Percentiles rank a stretch among this genome's conserved stretches.
These are phyloP conservation scores for Microdochium bolleyi DNA, from an alignment of 2,329 filamentous ascomycete species.

Conservation along the genomic window DNA sequence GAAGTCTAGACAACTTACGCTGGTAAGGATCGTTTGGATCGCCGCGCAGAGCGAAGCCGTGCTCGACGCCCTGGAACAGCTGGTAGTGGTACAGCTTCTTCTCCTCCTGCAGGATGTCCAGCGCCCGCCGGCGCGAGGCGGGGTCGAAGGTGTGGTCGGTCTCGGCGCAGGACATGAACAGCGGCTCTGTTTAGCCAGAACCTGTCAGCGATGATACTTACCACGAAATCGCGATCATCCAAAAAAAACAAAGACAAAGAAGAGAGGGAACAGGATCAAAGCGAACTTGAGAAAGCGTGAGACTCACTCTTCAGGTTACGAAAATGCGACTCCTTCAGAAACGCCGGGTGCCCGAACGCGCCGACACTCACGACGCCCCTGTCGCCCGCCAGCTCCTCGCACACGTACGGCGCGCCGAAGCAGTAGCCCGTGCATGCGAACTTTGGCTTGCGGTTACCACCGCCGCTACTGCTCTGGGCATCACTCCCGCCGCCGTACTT, in stretches of 20 bases:
- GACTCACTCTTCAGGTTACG: constrained; percentile 23
- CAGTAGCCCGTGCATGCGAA: constrained; percentile 16
- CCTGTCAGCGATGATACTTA: background rate
- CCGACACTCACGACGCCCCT: constrained; percentile 25
- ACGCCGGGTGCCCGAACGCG: constrained; percentile 42
- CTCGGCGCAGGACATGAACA: constrained; percentile 37
- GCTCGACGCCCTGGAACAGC: constrained; percentile 52
- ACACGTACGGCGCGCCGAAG: constrained; percentile 36
- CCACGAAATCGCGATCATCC: background rate
- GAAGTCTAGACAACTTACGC: constrained; percentile 12
- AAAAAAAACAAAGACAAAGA: background rate
- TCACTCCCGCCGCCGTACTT: constrained; percentile 25
- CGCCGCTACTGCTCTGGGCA: constrained; percentile 27
- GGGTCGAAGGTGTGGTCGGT: constrained; percentile 33
- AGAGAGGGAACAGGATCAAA: background rate
- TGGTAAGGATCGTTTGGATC: constrained; percentile 37
- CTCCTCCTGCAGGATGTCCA: constrained; percentile 30
- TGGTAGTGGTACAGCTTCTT: constrained; percentile 50
- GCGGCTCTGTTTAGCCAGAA: constrained; percentile 19
- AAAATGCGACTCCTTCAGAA: constrained; percentile 38
- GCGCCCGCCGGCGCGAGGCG: constrained; percentile 26
- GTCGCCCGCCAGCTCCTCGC: constrained; percentile 26
- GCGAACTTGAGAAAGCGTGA: no score
- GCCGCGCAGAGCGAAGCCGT: constrained; percentile 56
- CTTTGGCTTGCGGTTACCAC: constrained; percentile 16